phyloP scores from a whole-genome alignment of 805 yeast genomes.

The Peterozyma xylosa region DNA sequence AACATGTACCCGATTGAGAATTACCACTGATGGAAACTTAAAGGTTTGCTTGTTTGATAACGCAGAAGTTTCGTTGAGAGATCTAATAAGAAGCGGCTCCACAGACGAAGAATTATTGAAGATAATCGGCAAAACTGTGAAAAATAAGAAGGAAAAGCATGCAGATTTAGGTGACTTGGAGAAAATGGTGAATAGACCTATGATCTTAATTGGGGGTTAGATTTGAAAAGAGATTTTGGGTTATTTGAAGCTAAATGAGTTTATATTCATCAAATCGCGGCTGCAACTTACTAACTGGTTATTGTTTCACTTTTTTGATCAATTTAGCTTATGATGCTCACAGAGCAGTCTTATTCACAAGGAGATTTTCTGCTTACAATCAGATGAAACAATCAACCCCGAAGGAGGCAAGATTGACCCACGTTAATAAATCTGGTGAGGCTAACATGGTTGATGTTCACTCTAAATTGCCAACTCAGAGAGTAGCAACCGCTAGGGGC shows the following conservation, averaged over 20 bases:
- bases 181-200: conserved; percentile 41
- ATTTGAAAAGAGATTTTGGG: conserved; percentile 1
- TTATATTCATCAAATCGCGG: neutral
- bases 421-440: conserved; percentile 8
- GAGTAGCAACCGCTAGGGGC: conserved; percentile 38
- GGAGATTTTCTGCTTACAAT: too few relatives aligned
- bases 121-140: conserved; percentile 37
- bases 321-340: too few relatives aligned
- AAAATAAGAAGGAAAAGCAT: conserved; percentile 39
- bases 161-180: conserved; percentile 42
- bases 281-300: too few relatives aligned
- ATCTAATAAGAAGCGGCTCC: conserved; percentile 29
- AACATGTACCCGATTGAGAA: conserved; percentile 42
- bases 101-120: conserved; percentile 27
- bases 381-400: too few relatives aligned
- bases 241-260: neutral
- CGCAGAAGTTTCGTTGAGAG: conserved; percentile 39
- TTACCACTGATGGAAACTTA: conserved; percentile 46
- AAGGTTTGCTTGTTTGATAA: conserved; percentile 50
- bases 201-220: conserved; percentile 51
- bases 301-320: too few relatives aligned
- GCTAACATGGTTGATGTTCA: conserved; percentile 43
- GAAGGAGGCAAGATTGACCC: conserved; percentile 4
- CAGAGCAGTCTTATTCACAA: too few relatives aligned
- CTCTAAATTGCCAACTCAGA: conserved; percentile 27